phyloP scores from a whole-genome alignment of 305 asterid genomes.

The Fraxinus ornus region DNA sequence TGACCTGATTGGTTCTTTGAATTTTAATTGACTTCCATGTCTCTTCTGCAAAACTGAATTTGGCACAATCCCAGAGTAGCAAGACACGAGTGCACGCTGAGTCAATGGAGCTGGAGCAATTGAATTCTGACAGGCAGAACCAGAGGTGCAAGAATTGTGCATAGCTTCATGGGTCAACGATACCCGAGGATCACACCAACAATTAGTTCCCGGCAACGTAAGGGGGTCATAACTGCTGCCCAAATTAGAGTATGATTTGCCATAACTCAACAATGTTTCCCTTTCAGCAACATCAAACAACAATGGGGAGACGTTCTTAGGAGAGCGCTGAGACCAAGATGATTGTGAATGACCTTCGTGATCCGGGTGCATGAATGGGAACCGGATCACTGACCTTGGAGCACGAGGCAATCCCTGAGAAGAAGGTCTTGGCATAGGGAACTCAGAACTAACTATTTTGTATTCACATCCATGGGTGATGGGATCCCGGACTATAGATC shows the following conservation, averaged over 20 bases:
- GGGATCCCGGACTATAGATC: slow-evolving; percentile 32
- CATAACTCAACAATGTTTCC: slow-evolving; percentile 28
- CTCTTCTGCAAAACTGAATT: slow-evolving; percentile 30
- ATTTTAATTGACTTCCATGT: slow-evolving; percentile 21
- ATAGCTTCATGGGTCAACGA: slow-evolving; percentile 26
- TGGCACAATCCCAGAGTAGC: slow-evolving; percentile 30
- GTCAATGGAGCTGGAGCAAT: slow-evolving; percentile 23
- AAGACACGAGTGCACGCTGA: slow-evolving; percentile 28
- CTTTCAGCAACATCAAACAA: slow-evolving; percentile 29
- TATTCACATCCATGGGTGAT: slow-evolving; percentile 31
- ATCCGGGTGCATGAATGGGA: slow-evolving; percentile 51
- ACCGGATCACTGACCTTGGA: slow-evolving; percentile 35
- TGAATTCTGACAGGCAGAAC: slow-evolving; percentile 27
- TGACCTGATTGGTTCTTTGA: slow-evolving; percentile 32
- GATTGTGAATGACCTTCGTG: slow-evolving; percentile 33
- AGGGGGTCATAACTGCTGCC: slow-evolving; percentile 29
- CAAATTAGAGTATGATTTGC: slow-evolving; percentile 26
- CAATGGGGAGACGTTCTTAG: slow-evolving; percentile 31
- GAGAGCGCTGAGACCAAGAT: slow-evolving; percentile 40
- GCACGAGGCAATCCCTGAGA: slow-evolving; percentile 29
- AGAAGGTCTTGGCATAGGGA: slow-evolving; percentile 22
- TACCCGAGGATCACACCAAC: slow-evolving; percentile 27
- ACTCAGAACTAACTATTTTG: slow-evolving; percentile 21
- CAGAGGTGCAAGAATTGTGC: slow-evolving; percentile 26
- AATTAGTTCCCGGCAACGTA: slow-evolving; percentile 29